Conservation (phyloP, 805 yeast species). For the Phaffomyces thermotolerans region DNA sequence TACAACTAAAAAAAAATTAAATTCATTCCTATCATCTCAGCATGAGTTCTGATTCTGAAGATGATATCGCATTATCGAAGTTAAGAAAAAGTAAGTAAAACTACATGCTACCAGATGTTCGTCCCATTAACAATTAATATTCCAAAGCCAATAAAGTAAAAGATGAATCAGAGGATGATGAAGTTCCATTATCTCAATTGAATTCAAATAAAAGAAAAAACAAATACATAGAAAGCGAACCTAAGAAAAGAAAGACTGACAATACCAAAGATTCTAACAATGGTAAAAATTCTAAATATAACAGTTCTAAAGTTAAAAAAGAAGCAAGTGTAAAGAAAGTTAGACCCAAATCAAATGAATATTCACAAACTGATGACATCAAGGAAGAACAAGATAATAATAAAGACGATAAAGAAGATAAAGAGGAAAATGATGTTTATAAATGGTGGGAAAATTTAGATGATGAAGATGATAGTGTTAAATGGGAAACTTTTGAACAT, state of each 20-base stretch:
- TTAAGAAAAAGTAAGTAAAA: constrained; percentile 17
- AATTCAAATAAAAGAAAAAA: constrained; percentile 3
- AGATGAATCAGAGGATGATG: constrained; percentile 17
- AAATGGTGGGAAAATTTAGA: constrained; percentile 80
- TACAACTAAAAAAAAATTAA: too few species aligned
- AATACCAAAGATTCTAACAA: constrained; percentile 3
- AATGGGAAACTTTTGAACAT: constrained; percentile 85
- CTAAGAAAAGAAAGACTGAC: constrained; percentile 21
- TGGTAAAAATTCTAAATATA: constrained; percentile 1
- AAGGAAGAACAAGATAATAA: background rate
- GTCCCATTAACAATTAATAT: too few species aligned
- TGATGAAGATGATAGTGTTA: constrained; percentile 58
- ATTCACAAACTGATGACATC: background rate
- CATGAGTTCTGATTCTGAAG: constrained; percentile 27
- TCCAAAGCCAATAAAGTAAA: constrained; percentile 1
- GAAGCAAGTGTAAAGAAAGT: background rate
- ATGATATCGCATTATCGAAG: constrained; percentile 24
- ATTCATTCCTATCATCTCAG: background rate
- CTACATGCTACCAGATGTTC: too few species aligned
- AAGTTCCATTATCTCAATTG: constrained; percentile 14
- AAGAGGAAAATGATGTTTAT: constrained; percentile 45
- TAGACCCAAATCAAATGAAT: too few species aligned
- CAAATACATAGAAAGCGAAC: background rate
- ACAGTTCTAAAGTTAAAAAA: constrained; percentile 10
- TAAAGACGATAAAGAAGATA: background rate